Evolutionary conservation across 2,329 filamentous ascomycete genomes (phyloP).

Genomic region (Penicillium corylophilum): DNA sequence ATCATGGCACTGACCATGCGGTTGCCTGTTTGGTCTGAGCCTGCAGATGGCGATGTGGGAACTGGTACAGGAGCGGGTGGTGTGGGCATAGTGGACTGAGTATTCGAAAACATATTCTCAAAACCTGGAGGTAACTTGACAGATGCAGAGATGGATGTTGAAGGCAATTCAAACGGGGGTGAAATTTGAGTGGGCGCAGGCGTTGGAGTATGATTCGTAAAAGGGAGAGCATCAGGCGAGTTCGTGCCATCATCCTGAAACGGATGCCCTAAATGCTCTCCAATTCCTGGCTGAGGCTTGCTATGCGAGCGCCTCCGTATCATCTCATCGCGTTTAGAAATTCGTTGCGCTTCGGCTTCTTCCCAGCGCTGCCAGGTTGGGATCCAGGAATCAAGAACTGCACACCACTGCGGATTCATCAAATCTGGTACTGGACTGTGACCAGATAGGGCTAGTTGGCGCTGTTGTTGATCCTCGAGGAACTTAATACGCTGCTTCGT

Average conservation of each 20-base stretch:
- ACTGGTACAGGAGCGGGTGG: slow-evolving; percentile 6
- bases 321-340: slow-evolving; percentile 37
- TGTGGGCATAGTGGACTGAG: slow-evolving; percentile 5
- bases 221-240: neutral
- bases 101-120: slow-evolving; percentile 39
- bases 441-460: slow-evolving; percentile 9
- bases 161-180: slow-evolving; percentile 7
- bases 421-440: slow-evolving; percentile 23
- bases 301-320: slow-evolving; percentile 18
- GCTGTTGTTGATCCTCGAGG: slow-evolving; percentile 31
- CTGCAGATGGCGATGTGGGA: slow-evolving; percentile 12
- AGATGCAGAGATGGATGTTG: slow-evolving; percentile 5
- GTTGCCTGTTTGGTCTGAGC: slow-evolving; percentile 9
- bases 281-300: slow-evolving; percentile 13
- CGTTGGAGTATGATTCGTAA: slow-evolving; percentile 3
- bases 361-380: slow-evolving; percentile 43
- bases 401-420: slow-evolving; percentile 41
- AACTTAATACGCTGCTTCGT: slow-evolving; percentile 44
- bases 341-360: slow-evolving; percentile 37
- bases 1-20: slow-evolving; percentile 35
- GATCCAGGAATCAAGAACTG: slow-evolving; percentile 42
- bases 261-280: neutral
- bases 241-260: slow-evolving; percentile 2
- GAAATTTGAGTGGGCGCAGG: neutral
- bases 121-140: slow-evolving; percentile 37